Evolutionary conservation across 139 green algal species (phyloP), one percentile per base, ranked within the genome.

Genomic region (Chlamydomonas sp.): DNA sequence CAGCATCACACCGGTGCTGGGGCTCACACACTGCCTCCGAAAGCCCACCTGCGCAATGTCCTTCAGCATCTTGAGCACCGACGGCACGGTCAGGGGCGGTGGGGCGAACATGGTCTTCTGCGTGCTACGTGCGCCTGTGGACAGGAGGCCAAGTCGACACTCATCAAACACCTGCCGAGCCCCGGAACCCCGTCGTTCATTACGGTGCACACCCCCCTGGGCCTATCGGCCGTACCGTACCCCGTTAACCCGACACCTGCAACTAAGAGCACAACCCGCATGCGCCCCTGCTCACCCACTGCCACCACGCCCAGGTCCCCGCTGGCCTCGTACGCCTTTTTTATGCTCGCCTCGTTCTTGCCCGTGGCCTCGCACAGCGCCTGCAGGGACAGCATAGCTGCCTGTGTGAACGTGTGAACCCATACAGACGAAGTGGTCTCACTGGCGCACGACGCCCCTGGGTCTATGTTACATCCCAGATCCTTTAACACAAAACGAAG

Each of bases 231-330:
- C 31, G 31, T 49, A 49, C 31, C 31, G 31, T 49, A 49, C 31
- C 31, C 31, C 31, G 31, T 49, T 49, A 49, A 49, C 31, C 31
- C 31, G 31, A 49, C 31, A 49, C 31, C 31, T 49, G 31, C 31
- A 49, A 49, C 31, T 49, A 49, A 49, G 31, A 49, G 31, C 31
- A 49, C 31, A 5, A n/a, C 7, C 8, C 71, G 87, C 77, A 18
- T 63, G 57, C 57, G 8, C 57, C 57, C 71, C 20, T 49, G 9
- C 78, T 18, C 71, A 80, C 83, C 83, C 49, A 95, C 91, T 1
- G 98, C 98, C 58, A 99, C 96, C 9, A 89, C 89, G 14, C 98
- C 98, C 81, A 99, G 92, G 91, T 99, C 98, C 0, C 97, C 97
- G n/a, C 63, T 85, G 63, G 95, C 77, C 31, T 96, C 94, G 80